A percentile compares a stretch with the other conserved stretches of the same genome.
Evolutionary conservation across 768 basidiomycete genomes (phyloP).

Genomic region (Kwoniella mangroviensis): DNA sequence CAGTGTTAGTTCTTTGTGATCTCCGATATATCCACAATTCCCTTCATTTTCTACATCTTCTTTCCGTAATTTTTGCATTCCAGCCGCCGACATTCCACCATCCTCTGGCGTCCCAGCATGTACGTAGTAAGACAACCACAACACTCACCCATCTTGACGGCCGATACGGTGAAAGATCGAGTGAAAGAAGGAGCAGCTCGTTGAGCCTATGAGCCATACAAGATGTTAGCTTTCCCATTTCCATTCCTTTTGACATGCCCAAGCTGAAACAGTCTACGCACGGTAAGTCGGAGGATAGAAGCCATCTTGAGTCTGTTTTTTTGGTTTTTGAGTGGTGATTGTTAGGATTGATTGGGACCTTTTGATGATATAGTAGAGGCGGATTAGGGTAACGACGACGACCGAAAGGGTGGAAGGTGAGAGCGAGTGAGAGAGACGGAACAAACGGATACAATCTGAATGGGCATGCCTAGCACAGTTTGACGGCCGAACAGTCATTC

Average conservation of each 20-base stretch:
- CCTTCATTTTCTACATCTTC: too few relatives aligned
- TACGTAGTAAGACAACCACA: neutral
- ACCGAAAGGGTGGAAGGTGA: constrained; percentile 10
- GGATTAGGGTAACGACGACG: constrained; percentile 10
- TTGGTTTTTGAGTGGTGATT: neutral
- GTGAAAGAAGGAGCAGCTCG: constrained; percentile 44
- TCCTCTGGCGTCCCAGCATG: too few relatives aligned
- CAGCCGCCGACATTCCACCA: too few relatives aligned
- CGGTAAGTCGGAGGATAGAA: constrained; percentile 46
- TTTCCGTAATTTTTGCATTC: too few relatives aligned
- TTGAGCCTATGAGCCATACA: constrained; percentile 33
- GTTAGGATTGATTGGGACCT: neutral
- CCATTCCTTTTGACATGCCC: neutral
- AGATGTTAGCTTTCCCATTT: neutral
- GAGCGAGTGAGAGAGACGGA: constrained; percentile 5
- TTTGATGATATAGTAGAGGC: neutral
- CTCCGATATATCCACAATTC: too few relatives aligned
- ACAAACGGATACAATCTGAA: constrained; percentile 1
- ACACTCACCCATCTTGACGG: constrained; percentile 58
- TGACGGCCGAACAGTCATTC: constrained; percentile 11
- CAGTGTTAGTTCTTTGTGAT: too few relatives aligned
- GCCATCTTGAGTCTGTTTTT: constrained; percentile 33
- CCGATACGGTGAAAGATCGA: constrained; percentile 57
- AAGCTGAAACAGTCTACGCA: constrained; percentile 25
- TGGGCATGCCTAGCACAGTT: constrained; percentile 13